Conservation (phyloP, 2,329 filamentous ascomycete genomes). For the Chaetomiaceae sp. region DNA sequence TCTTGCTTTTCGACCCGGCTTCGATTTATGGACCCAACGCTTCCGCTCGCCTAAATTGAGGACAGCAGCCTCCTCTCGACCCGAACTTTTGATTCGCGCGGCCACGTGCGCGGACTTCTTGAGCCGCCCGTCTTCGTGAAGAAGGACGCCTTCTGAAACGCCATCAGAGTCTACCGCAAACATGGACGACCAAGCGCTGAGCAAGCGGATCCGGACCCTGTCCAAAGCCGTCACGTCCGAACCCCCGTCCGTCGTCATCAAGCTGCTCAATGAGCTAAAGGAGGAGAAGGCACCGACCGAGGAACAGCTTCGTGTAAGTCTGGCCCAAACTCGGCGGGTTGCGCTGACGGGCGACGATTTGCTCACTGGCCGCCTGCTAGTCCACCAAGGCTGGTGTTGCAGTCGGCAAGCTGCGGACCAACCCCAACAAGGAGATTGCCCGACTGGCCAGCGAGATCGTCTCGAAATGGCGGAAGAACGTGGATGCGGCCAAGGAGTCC, state of each 20-base stretch:
- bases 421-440: conserved; percentile 76
- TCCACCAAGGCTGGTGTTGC: conserved; percentile 86
- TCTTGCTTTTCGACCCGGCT: neutral
- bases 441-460: conserved; percentile 78
- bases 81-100: too few relatives aligned
- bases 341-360: neutral
- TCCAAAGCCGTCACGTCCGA: conserved; percentile 77
- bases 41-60: neutral
- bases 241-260: conserved; percentile 65
- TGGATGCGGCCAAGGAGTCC: conserved; percentile 57
- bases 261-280: conserved; percentile 73
- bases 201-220: conserved; percentile 70
- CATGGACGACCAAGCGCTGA: conserved; percentile 81
- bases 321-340: neutral
- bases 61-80: too few relatives aligned
- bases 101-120: neutral
- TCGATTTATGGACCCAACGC: neutral
- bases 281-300: conserved; percentile 79
- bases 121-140: neutral
- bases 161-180: conserved; percentile 3
- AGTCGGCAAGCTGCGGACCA: conserved; percentile 74
- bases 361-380: conserved; percentile 34
- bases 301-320: conserved; percentile 73
- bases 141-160: neutral
- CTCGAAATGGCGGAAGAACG: conserved; percentile 77